Evolutionary conservation across 768 basidiomycete genomes (phyloP).

Genomic region (Baorangia bicolor): DNA sequence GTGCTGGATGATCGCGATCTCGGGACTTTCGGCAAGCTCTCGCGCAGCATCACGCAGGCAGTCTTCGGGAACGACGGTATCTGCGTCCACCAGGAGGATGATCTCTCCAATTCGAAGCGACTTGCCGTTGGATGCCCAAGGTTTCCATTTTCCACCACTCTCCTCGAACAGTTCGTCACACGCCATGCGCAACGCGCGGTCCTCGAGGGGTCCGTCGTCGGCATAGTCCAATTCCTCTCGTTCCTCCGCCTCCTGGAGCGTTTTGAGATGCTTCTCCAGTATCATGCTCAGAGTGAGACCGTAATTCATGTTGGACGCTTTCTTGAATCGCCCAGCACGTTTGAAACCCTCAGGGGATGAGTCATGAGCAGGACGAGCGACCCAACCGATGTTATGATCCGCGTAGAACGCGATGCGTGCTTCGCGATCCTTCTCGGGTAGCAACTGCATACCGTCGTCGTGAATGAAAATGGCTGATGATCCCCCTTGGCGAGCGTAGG

Average conservation of each 20-base stretch:
- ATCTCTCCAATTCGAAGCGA: slow-evolving; percentile 76
- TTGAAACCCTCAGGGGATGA: slow-evolving; percentile 26
- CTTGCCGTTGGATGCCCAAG: slow-evolving; percentile 76
- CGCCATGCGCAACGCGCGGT: slow-evolving; percentile 68
- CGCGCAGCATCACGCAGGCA: slow-evolving; percentile 89
- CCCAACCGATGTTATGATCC: slow-evolving; percentile 58
- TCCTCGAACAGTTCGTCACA: slow-evolving; percentile 70
- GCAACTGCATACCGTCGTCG: slow-evolving; percentile 58
- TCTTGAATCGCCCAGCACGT: slow-evolving; percentile 85
- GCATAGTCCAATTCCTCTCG: slow-evolving; percentile 34
- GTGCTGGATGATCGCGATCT: slow-evolving; percentile 87
- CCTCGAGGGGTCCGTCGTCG: slow-evolving; percentile 56
- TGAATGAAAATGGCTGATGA: slow-evolving; percentile 57
- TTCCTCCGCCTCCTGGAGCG: slow-evolving; percentile 44
- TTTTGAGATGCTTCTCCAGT: slow-evolving; percentile 35
- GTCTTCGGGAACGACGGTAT: slow-evolving; percentile 88
- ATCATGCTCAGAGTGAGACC: slow-evolving; percentile 47
- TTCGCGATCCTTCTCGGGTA: slow-evolving; percentile 46
- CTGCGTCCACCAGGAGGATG: slow-evolving; percentile 83
- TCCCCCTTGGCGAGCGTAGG: slow-evolving; percentile 64
- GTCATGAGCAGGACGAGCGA: slow-evolving; percentile 52
- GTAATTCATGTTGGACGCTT: slow-evolving; percentile 91
- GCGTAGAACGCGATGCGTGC: slow-evolving; percentile 53
- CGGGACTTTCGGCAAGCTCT: slow-evolving; percentile 60
- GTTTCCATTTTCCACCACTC: slow-evolving; percentile 57